These are phyloP conservation scores for Wallacemonas sp. DNA, from an alignment of 208 protist genomes.

Conservation along the genomic window DNA sequence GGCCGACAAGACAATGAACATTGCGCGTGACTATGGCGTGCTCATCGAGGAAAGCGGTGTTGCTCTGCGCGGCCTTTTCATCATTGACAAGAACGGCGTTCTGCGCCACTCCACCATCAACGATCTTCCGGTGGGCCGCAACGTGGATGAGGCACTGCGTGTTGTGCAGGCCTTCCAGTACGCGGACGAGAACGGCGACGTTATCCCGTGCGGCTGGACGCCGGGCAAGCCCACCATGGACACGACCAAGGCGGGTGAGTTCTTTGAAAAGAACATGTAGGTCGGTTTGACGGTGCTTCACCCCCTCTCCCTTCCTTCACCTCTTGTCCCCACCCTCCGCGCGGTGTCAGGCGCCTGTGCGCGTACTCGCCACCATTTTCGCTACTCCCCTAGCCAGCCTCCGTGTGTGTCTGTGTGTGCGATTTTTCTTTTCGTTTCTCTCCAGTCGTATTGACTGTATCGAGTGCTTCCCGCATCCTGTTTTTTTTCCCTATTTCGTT, in stretches of 20 bases:
- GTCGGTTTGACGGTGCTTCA: background rate
- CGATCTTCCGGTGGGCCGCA: slow-evolving; percentile 95
- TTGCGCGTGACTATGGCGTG: slow-evolving; percentile 95
- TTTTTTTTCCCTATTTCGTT: slow-evolving; percentile 12
- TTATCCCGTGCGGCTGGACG: slow-evolving; percentile 95
- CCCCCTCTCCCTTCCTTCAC: background rate
- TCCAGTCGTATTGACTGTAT: background rate
- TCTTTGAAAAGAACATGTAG: slow-evolving; percentile 88
- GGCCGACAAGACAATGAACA: slow-evolving; percentile 94
- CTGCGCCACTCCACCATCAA: slow-evolving; percentile 94
- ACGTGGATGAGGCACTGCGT: slow-evolving; percentile 96
- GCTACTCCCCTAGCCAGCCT: background rate
- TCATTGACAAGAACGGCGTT: slow-evolving; percentile 95
- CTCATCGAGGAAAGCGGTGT: slow-evolving; percentile 90
- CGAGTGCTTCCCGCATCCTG: background rate
- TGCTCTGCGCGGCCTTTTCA: slow-evolving; percentile 93
- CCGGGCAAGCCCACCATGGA: slow-evolving; percentile 94
- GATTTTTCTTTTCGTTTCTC: background rate
- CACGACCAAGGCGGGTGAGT: slow-evolving; percentile 87
- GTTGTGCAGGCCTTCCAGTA: slow-evolving; percentile 97
- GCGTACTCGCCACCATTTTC: no score
- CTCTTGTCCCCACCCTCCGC: slow-evolving; percentile 8
- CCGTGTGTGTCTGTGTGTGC: background rate
- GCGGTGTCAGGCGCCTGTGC: no score
- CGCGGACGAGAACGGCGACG: slow-evolving; percentile 94